Base-by-base conservation (phyloP, 2,329 filamentous ascomycete genomes). In the Bipolaris gigantea region DNA sequence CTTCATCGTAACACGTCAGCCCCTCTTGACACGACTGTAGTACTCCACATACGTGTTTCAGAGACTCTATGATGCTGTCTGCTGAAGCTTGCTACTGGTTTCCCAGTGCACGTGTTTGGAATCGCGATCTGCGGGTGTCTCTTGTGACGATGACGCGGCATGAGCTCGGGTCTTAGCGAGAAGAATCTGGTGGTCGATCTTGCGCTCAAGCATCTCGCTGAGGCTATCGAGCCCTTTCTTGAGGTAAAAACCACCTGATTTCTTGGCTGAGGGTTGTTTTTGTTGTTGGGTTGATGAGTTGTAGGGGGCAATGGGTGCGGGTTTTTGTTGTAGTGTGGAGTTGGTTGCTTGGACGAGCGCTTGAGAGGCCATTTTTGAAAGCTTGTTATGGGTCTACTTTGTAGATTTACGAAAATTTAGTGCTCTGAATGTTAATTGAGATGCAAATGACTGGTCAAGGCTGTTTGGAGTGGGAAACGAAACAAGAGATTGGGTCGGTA, bases 151-250 rank as follows among this genome's bases (percentile, higher is more conserved):
- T 15, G 50, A 43, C 21, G 38, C 36, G 19, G 53, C 58, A 38
- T 53, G 55, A 13, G 55, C 48, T 34, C 53, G 53, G 16, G 55
- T 47, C 40, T 62, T 58, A n/a, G 55, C 58, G 35, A 21, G 39
- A 8, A 61, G 19, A n/a, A 62, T 50, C 18, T 62, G 57, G 40
- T 45, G 42, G 42, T 62, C 60, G 42, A 62, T 36, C 10, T 42
- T 51, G n/a, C 48, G 50, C 44, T 61, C 60, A 18, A 62, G 21
- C 6, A 43, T 23, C n/a, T 25, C 48, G 4, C 48, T 49, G 1
- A 62, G 36, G 0, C 38, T 42, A 18, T 60, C 53, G 11, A 62
- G 40, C n/a, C 55, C 53, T 33, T 47, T 61, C 11, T 11, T 54
- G n/a, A 62, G 35, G n/a, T 19, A 38, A 4, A 30, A 30, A 5